These are phyloP conservation scores for Podospora pseudopauciseta DNA, from an alignment of 495 filamentous ascomycete species.

Conservation along the genomic window DNA sequence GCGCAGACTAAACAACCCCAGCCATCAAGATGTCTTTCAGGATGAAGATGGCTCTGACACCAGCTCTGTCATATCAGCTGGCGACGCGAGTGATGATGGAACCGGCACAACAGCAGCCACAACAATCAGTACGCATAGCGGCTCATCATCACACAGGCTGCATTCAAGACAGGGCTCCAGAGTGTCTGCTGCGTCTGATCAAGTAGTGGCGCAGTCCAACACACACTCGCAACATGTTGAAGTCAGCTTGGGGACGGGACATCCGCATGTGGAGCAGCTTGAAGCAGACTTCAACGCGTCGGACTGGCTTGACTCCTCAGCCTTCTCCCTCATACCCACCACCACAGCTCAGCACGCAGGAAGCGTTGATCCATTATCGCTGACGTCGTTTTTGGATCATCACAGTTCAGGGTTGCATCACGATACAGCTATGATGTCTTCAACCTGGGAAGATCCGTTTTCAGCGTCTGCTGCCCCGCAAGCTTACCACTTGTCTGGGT, in stretches of 20 bases:
- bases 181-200: background rate
- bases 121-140: background rate
- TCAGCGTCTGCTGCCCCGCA: background rate
- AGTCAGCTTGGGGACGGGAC: background rate
- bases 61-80: constrained; percentile 1
- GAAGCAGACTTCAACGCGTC: background rate
- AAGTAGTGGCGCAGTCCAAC: background rate
- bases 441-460: background rate
- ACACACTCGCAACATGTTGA: background rate
- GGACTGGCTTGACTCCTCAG: background rate
- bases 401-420: background rate
- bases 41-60: constrained; percentile 5
- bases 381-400: background rate
- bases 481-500: background rate
- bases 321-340: background rate
- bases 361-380: background rate
- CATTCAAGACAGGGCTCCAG: background rate
- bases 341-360: background rate
- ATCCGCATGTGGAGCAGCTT: background rate
- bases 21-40: background rate
- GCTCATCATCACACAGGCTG: background rate
- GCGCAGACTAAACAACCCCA: constrained; percentile 7
- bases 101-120: background rate
- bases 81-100: background rate
- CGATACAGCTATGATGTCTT: background rate